Evolutionary conservation across 1,284 basidiomycete genomes (phyloP), one percentile per base, ranked within the genome.

Genomic region (Ustilago cynodontis): DNA sequence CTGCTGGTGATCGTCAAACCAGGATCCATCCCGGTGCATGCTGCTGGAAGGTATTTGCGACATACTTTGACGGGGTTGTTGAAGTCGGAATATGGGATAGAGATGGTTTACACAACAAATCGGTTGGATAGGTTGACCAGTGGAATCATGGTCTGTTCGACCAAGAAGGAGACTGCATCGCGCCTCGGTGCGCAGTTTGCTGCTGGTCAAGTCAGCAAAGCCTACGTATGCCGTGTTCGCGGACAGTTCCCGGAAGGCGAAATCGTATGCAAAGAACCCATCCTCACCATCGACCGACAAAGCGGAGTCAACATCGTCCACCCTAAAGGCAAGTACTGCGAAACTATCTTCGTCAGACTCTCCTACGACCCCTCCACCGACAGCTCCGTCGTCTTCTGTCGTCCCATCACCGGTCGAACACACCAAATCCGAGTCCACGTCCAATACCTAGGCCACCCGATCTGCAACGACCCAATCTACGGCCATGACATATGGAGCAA

Each of bases 341-440:
- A 93, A 86, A 99, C 97, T 0, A 90, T 95, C 8, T 99, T 99
- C 87, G 92, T 90, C 55, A 89, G 92, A 22, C 88, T 98, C 71
- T 92, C 90, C 64, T 98, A 98, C 85, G 94, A 99, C 84, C 86
- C 88, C 13, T 89, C 89, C 63, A 92, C 93, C 1, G 88, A 98
- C 84, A 94, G 93, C 50, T 95, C 93, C 80, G 93, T 98, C 8
- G 89, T 99, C 8, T 91, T 91, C 75, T 99, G 96, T 87, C 79
- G 83, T 13, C 84, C 84, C n/a, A 84, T 86, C 74, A 86, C 86
- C 20, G 86, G 86, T 0, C 76, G 86, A 93, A 95, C 95, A 0
- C 95, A 98, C 86, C 95, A 98, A 87, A 92, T 97, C 65, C 91
- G 96, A 51, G 96, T 99, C 1, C 97, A 99, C 85, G 89, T 98